Evolutionary conservation across 306 rosid genomes (phyloP).

Genomic region (Casuarina glauca): DNA sequence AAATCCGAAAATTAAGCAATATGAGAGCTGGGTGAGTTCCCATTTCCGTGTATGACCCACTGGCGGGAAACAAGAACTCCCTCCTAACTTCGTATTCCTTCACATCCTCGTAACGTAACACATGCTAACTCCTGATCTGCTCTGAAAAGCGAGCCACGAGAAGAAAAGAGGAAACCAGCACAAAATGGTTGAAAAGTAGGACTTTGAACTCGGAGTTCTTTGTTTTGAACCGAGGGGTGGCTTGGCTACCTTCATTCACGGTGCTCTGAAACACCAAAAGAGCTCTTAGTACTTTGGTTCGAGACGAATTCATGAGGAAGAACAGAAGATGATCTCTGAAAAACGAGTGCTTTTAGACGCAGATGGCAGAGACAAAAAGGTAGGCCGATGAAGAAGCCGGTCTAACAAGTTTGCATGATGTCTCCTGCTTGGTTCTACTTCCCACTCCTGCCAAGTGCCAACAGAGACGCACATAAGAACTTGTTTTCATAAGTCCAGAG

Average conservation of each 20-base stretch:
- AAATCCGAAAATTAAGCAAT: constrained; percentile 30
- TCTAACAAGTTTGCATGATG: constrained; percentile 21
- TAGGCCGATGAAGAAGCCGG: constrained; percentile 11
- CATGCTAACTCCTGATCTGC: constrained; percentile 80
- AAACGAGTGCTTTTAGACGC: background rate
- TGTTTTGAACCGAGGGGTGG: background rate
- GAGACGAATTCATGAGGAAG: constrained; percentile 51
- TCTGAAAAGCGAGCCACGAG: constrained; percentile 31
- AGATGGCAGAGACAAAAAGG: constrained; percentile 4
- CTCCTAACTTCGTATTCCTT: constrained; percentile 55
- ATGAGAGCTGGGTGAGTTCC: constrained; percentile 51
- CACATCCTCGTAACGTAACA: constrained; percentile 42
- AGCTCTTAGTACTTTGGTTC: constrained; percentile 38
- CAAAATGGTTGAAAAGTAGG: background rate
- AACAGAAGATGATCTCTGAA: constrained; percentile 1
- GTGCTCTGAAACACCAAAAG: constrained; percentile 64
- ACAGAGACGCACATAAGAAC: too few relatives aligned
- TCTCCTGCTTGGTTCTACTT: background rate
- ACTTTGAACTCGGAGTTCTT: background rate
- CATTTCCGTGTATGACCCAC: constrained; percentile 56
- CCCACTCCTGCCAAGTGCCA: background rate
- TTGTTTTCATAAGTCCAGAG: too few relatives aligned
- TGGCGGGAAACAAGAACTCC: constrained; percentile 54
- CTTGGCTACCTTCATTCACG: constrained; percentile 43
- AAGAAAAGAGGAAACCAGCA: constrained; percentile 3